Conservation (phyloP, 768 basidiomycete genomes). For the Russula virescens region DNA sequence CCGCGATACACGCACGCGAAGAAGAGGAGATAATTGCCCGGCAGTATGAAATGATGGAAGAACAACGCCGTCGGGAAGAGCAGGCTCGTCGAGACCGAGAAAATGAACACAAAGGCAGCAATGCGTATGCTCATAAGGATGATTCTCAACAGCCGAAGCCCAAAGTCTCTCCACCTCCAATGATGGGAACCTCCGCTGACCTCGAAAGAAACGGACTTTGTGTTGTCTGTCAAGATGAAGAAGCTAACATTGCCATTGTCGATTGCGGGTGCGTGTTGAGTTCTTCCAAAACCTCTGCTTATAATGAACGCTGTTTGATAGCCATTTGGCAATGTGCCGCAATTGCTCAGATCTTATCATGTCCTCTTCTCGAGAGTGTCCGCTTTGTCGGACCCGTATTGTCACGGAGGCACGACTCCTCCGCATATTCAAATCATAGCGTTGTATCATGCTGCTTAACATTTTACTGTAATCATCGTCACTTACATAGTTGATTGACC, state of each 20-base stretch:
- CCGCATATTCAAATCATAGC: constrained; percentile 59
- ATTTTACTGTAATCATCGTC: neutral
- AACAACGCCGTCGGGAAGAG: constrained; percentile 28
- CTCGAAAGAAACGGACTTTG: constrained; percentile 74
- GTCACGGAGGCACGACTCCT: constrained; percentile 76
- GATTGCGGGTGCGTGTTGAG: constrained; percentile 78
- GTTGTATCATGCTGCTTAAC: neutral
- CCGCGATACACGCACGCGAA: constrained; percentile 33
- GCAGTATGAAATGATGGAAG: constrained; percentile 26
- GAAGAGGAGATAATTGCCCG: constrained; percentile 25
- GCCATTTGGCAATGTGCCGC: constrained; percentile 79
- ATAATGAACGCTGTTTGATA: constrained; percentile 28
- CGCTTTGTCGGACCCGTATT: constrained; percentile 83
- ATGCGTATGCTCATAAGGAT: neutral
- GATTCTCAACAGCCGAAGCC: constrained; percentile 18
- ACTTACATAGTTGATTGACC: neutral
- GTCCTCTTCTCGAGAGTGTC: constrained; percentile 78
- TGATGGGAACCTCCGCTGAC: constrained; percentile 27
- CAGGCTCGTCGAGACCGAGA: constrained; percentile 26
- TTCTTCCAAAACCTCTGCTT: neutral
- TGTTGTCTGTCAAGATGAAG: constrained; percentile 91
- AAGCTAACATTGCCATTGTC: constrained; percentile 88
- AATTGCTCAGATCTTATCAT: constrained; percentile 75
- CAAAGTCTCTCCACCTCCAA: constrained; percentile 28
- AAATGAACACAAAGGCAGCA: neutral